A percentile compares a stretch with the other conserved stretches of the same genome.
These are phyloP conservation scores for Xylaria curta DNA, from an alignment of 495 filamentous ascomycete genomes.

Conservation along the genomic window DNA sequence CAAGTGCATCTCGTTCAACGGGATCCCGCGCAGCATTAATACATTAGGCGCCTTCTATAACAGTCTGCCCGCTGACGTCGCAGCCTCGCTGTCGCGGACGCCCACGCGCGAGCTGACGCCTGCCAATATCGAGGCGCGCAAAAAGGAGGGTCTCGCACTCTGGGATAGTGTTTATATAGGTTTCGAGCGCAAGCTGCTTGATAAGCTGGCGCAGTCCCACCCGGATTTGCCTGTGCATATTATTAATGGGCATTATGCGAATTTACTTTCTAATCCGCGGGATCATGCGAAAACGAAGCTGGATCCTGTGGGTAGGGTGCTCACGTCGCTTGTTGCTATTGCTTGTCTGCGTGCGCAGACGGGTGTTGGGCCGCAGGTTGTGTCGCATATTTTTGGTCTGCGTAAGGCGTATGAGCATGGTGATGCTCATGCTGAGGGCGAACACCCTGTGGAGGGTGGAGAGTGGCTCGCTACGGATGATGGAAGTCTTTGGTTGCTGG, in stretches of 20 bases:
- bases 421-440: constrained; percentile 53
- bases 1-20: constrained; percentile 86
- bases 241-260: constrained; percentile 71
- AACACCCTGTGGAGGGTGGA: constrained; percentile 59
- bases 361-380: constrained; percentile 79
- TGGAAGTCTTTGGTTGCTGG: constrained; percentile 73
- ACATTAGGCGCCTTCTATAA: constrained; percentile 69
- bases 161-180: constrained; percentile 78
- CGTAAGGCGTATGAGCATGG: constrained; percentile 75
- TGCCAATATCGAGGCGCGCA: constrained; percentile 54
- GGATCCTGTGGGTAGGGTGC: constrained; percentile 62
- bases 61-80: constrained; percentile 57
- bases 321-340: constrained; percentile 73
- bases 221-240: constrained; percentile 80
- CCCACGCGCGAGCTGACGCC: constrained; percentile 56
- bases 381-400: constrained; percentile 74
- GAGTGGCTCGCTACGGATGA: constrained; percentile 74
- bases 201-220: constrained; percentile 70
- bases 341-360: constrained; percentile 74
- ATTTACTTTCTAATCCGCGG: constrained; percentile 68
- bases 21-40: constrained; percentile 83
- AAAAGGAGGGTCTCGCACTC: constrained; percentile 61
- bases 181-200: constrained; percentile 70
- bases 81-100: constrained; percentile 49
- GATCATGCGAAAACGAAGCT: constrained; percentile 17